These are phyloP conservation scores for Trypanosoma boissoni DNA, from an alignment of 208 protist genomes.

Conservation along the genomic window DNA sequence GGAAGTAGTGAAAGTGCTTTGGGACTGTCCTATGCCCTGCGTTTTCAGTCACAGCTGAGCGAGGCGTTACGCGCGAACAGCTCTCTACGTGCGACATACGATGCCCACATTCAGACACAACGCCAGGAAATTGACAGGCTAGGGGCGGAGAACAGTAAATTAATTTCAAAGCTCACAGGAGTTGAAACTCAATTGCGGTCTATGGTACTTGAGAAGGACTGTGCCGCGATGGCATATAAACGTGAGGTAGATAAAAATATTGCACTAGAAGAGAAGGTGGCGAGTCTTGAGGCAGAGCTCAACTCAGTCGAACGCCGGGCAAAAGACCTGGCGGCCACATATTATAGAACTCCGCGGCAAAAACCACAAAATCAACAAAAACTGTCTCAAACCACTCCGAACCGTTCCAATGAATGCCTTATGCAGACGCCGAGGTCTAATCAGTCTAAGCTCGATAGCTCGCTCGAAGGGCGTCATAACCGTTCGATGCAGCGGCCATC, in stretches of 20 bases:
- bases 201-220: constrained; percentile 63
- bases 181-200: constrained; percentile 47
- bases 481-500: too few species aligned
- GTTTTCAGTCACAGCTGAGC: constrained; percentile 24
- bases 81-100: constrained; percentile 30
- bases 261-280: constrained; percentile 39
- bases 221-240: constrained; percentile 44
- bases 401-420: neutral
- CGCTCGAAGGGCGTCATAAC: neutral
- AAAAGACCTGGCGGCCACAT: constrained; percentile 9
- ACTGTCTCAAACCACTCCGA: neutral
- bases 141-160: constrained; percentile 46
- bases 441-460: neutral
- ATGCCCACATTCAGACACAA: constrained; percentile 46
- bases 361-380: neutral
- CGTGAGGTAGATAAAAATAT: constrained; percentile 51
- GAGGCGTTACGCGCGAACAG: constrained; percentile 20
- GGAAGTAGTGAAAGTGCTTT: neutral
- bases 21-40: constrained; percentile 1
- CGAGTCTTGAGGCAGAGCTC: constrained; percentile 40
- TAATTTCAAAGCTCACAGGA: constrained; percentile 36
- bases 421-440: neutral
- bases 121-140: constrained; percentile 40
- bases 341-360: constrained; percentile 2
- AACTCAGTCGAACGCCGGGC: constrained; percentile 15